Base-by-base conservation (phyloP, 257 asterid species). In the Cynanchum wilfordii region DNA sequence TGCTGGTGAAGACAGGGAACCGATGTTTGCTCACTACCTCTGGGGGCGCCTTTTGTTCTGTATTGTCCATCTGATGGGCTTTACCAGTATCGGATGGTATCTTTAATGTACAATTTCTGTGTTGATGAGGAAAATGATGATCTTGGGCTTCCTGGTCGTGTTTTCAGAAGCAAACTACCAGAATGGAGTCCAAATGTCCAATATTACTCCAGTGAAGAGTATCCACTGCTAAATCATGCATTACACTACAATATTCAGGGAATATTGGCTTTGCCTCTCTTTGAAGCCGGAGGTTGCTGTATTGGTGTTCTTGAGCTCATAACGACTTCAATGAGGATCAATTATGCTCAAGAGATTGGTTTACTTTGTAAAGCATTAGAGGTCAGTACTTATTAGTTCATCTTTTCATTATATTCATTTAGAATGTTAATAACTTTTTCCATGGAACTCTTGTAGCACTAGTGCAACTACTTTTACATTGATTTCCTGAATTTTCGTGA, bases 171-270 rank as follows among this genome's bases (percentile, higher is more conserved):
- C 7, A 78, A 67, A 74, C 54, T 78, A 47, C 81, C 81, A 20
- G 81, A 78, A 62, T 78, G 81, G 81, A 78, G 78, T 72, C 81
- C 81, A 27, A 52, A 78, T 20, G 81, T 78, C 49, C 78, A 78
- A 56, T 78, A 57, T 29, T 78, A 72, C 71, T 57, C 75, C 66
- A 73, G 74, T 47, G 52, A 68, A 67, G 81, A 78, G 78, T 78
- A 73, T 70, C 78, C 78, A 25, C 74, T 69, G 40, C 75, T 68
- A 73, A 57, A 62, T 68, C 68, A 59, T 78, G 81, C 74, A 22
- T n/a, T n/a, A 8, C n/a, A 4, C 58, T 55, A 50, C 49, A 69
- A 78, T 50, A 71, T 78, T n/a, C 66, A 45, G 22, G 78, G 81
- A 59, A 57, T 66, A 17, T 69, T 78, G 30, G 82, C 82, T 16